These are phyloP conservation scores for Ascomycota sp. DNA, from an alignment of 2,329 filamentous ascomycete species.

Conservation along the genomic window DNA sequence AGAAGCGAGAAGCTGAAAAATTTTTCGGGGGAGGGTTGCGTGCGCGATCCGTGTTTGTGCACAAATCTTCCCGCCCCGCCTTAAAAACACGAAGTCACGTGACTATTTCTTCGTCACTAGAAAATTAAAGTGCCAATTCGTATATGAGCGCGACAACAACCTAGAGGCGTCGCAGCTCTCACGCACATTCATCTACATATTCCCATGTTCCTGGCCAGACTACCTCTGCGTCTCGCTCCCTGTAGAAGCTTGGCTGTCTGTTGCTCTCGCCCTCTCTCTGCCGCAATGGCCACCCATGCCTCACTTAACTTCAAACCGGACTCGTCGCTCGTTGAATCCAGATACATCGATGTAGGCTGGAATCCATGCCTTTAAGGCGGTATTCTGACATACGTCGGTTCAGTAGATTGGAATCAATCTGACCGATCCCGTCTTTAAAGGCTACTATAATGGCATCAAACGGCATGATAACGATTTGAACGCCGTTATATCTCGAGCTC, in stretches of 20 bases:
- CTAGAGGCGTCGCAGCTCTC: too few species aligned
- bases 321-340: constrained; percentile 16
- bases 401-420: constrained; percentile 79
- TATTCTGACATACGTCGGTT: constrained; percentile 2
- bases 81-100: constrained; percentile 1
- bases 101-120: not conserved
- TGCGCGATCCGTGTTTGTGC: too few species aligned
- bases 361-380: not conserved
- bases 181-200: too few species aligned
- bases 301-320: constrained; percentile 4
- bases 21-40: too few species aligned
- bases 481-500: constrained; percentile 59
- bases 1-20: too few species aligned
- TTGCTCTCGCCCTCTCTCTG: not conserved
- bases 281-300: constrained; percentile 5
- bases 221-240: not conserved
- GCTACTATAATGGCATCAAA: constrained; percentile 63
- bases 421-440: constrained; percentile 75
- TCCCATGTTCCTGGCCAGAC: not conserved
- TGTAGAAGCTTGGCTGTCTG: not conserved
- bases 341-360: constrained; percentile 38
- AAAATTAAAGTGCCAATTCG: too few species aligned
- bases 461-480: constrained; percentile 52
- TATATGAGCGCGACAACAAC: too few species aligned
- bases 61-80: too few species aligned